phyloP scores from a whole-genome alignment of 768 basidiomycete species.

The Piloderma croceum region DNA sequence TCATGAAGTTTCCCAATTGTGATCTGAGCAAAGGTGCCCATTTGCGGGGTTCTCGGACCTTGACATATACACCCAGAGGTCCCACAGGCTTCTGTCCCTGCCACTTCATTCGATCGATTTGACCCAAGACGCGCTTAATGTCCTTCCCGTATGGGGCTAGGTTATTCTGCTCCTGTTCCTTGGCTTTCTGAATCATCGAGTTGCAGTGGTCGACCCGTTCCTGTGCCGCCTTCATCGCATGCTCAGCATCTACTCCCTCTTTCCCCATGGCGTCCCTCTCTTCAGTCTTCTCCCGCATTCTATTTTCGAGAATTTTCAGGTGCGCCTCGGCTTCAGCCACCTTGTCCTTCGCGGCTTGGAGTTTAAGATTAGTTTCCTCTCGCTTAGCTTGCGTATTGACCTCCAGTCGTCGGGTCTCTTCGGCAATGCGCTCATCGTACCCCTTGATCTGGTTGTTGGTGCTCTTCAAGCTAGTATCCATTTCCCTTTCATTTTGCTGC shows the following conservation, averaged over 20 bases:
- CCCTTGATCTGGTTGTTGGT: slow-evolving; percentile 29
- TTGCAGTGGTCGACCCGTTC: slow-evolving; percentile 41
- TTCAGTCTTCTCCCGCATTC: slow-evolving; percentile 24
- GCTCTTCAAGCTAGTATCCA: slow-evolving; percentile 35
- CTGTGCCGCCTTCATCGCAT: slow-evolving; percentile 26
- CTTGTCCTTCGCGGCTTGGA: slow-evolving; percentile 40
- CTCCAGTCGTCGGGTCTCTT: slow-evolving; percentile 50
- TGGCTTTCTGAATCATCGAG: slow-evolving; percentile 44
- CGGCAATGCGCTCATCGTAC: slow-evolving; percentile 42
- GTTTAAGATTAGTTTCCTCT: slow-evolving; percentile 47
- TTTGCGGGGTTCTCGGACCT: slow-evolving; percentile 53
- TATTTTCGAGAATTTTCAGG: slow-evolving; percentile 27
- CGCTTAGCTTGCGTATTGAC: slow-evolving; percentile 56
- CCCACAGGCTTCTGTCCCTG: slow-evolving; percentile 63
- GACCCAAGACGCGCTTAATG: slow-evolving; percentile 51
- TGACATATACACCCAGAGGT: slow-evolving; percentile 76
- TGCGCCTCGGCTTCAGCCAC: slow-evolving; percentile 35
- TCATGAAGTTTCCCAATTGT: slow-evolving; percentile 54
- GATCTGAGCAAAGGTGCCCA: slow-evolving; percentile 66
- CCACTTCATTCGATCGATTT: slow-evolving; percentile 53
- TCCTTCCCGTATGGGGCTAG: slow-evolving; percentile 58
- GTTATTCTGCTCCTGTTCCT: slow-evolving; percentile 49
- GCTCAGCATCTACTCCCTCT: slow-evolving; percentile 34
- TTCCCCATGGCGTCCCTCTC: slow-evolving; percentile 27
- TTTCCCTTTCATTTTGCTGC: slow-evolving; percentile 48